These are phyloP conservation scores for Psidium guajava DNA, from an alignment of 345 rosid species.

Conservation along the genomic window DNA sequence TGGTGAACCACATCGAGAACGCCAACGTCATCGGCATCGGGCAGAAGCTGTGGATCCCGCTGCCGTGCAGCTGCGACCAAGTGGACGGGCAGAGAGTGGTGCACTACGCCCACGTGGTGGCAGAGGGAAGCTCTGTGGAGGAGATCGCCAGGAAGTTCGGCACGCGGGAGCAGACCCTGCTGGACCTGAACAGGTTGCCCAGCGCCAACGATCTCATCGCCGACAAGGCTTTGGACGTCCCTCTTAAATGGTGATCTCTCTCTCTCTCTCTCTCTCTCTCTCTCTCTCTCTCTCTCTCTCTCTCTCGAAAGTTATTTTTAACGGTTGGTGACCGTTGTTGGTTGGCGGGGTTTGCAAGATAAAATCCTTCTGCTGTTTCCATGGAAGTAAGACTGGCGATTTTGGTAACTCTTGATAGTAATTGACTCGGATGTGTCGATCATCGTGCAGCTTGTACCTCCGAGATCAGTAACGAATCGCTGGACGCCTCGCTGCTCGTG, in stretches of 20 bases:
- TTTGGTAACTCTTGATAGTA: not conserved
- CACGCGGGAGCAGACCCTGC: constrained; percentile 17
- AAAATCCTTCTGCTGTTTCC: not conserved
- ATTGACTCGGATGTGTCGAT: not conserved
- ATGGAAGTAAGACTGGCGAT: not conserved
- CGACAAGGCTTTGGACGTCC: constrained; percentile 34
- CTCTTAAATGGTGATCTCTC: constrained; percentile 36
- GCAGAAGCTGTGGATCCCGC: constrained; percentile 40
- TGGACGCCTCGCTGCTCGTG: constrained; percentile 34
- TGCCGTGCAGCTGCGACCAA: constrained; percentile 59
- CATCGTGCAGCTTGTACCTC: constrained; percentile 56
- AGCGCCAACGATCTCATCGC: constrained; percentile 18
- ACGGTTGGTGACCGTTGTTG: not conserved
- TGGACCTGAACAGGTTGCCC: constrained; percentile 30
- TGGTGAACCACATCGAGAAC: constrained; percentile 15
- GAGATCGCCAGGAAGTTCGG: constrained; percentile 36
- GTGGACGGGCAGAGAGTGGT: constrained; percentile 28
- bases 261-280: too few relatives aligned
- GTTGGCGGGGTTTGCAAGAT: not conserved
- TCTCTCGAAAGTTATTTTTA: not conserved
- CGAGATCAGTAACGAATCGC: constrained; percentile 28
- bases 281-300: not conserved
- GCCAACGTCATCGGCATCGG: constrained; percentile 9
- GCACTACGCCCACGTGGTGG: constrained; percentile 53
- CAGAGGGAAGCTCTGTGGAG: constrained; percentile 23